Percentiles rank a stretch among this genome's conserved stretches.
Conservation (phyloP, 163 green algal genomes). For the Scenedesmus sp. region DNA sequence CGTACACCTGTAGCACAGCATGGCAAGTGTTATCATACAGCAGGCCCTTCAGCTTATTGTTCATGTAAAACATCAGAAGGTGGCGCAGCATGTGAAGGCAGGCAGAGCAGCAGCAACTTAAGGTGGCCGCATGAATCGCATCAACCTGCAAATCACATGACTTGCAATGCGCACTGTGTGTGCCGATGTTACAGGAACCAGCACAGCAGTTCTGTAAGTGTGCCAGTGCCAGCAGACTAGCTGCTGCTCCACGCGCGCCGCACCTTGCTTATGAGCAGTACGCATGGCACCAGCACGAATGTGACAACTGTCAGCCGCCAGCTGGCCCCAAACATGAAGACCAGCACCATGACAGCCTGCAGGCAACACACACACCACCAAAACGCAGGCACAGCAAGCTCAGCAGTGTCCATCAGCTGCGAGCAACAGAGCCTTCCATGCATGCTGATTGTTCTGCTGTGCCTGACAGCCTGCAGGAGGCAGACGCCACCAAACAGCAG, state of each 20-base stretch:
- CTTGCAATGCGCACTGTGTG: background rate
- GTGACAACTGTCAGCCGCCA: slow-evolving; percentile 92
- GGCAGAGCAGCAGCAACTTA: background rate
- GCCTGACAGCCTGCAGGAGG: slow-evolving; percentile 45
- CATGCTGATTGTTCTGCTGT: background rate
- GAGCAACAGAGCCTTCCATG: background rate
- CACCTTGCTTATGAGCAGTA: slow-evolving; percentile 76
- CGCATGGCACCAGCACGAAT: slow-evolving; percentile 87
- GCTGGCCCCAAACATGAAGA: slow-evolving; percentile 87
- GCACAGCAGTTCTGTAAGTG: background rate
- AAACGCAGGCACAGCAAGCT: background rate
- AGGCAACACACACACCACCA: background rate
- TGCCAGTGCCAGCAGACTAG: background rate
- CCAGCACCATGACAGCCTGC: slow-evolving; percentile 82
- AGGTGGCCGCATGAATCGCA: background rate
- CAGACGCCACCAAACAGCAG: background rate
- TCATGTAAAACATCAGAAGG: background rate
- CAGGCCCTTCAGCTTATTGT: background rate
- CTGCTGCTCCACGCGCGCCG: background rate
- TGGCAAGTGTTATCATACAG: background rate
- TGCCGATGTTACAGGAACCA: background rate
- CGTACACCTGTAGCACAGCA: slow-evolving; percentile 76
- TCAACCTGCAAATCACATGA: background rate
- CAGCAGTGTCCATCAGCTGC: background rate
- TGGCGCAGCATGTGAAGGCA: background rate